Base-by-base conservation (phyloP, 495 filamentous ascomycete species). In the Trichoderma virens region DNA sequence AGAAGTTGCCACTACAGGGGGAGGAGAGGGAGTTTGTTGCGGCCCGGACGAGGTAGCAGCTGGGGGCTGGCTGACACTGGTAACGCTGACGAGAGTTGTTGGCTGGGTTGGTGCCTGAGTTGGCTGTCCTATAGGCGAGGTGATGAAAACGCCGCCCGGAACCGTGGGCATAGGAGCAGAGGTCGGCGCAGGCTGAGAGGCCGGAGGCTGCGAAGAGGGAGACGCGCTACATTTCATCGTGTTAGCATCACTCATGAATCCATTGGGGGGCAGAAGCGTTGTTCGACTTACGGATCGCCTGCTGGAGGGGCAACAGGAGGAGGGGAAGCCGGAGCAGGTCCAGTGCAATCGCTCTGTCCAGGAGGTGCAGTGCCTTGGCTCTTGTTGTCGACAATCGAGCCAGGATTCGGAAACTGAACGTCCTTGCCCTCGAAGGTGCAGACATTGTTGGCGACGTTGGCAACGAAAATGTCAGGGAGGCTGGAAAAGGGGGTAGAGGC, bases 361-460 rank as follows among this genome's bases (percentile, higher is more conserved):
- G 68, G 39, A 27, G 70, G 68, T 9, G 73, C 62, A 30, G 39
- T 66, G 71, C 60, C 35, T 65, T 72, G 60, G 67, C 67, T 7
- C n/a, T 64, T 69, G 64, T 70, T 65, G 66, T 75, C 74, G 43
- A 93, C 80, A 61, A 87, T 80, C 7, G 79, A 76, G 61, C 91
- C 91, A 9, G 90, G 88, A 65, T 92, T 73, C 20, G 89, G 89
- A 74, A 86, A 94, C 16, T 82, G 73, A 38, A 87, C 81, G 59
- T 90, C 84, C 62, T 71, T 60, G 4, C 70, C 72, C 64, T 87
- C 83, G 54, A 67, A 66, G 39, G 86, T 89, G 25, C 65, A 70
- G 70, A 79, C 88, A 63, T 75, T 69, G 71, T 77, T 78, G 62
- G 70, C 76, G 34, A 88, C 62, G 71, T 89, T 87, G 51, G 86